These are phyloP conservation scores for Colletotrichum lupini DNA, from an alignment of 2,329 filamentous ascomycete species.

Conservation along the genomic window DNA sequence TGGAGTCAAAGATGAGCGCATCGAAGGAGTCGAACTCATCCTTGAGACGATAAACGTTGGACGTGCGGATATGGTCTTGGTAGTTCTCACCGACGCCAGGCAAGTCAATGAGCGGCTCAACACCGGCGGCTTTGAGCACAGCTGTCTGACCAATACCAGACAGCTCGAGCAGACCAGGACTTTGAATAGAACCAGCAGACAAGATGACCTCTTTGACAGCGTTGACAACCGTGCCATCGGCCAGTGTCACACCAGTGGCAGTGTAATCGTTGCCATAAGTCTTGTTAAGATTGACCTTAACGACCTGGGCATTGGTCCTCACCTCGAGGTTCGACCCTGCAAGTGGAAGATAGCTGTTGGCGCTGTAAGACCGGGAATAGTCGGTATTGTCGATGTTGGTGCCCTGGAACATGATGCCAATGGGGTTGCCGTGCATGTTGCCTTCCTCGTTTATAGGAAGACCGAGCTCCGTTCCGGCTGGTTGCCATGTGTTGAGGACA, in stretches of 20 bases:
- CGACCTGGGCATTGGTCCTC: slow-evolving; percentile 47
- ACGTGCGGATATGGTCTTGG: slow-evolving; percentile 55
- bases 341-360: slow-evolving; percentile 47
- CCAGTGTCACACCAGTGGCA: slow-evolving; percentile 14
- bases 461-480: slow-evolving; percentile 21
- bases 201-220: slow-evolving; percentile 30
- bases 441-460: slow-evolving; percentile 19
- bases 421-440: slow-evolving; percentile 30
- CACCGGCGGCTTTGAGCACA: slow-evolving; percentile 50
- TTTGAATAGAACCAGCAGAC: slow-evolving; percentile 30
- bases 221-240: slow-evolving; percentile 5
- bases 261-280: neutral
- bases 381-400: slow-evolving; percentile 46
- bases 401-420: slow-evolving; percentile 41
- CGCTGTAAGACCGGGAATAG: slow-evolving; percentile 45
- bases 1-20: slow-evolving; percentile 38
- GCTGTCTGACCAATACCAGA: slow-evolving; percentile 47
- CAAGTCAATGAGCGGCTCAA: slow-evolving; percentile 52
- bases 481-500: slow-evolving; percentile 30
- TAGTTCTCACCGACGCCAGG: slow-evolving; percentile 60
- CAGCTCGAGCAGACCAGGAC: slow-evolving; percentile 44
- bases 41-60: slow-evolving; percentile 43
- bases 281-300: slow-evolving; percentile 39
- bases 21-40: slow-evolving; percentile 44
- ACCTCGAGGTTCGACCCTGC: slow-evolving; percentile 51